Evolutionary conservation across 208 protist species (phyloP), one percentile per base, ranked within the genome.

Genomic region (Phytomonas sp.): DNA sequence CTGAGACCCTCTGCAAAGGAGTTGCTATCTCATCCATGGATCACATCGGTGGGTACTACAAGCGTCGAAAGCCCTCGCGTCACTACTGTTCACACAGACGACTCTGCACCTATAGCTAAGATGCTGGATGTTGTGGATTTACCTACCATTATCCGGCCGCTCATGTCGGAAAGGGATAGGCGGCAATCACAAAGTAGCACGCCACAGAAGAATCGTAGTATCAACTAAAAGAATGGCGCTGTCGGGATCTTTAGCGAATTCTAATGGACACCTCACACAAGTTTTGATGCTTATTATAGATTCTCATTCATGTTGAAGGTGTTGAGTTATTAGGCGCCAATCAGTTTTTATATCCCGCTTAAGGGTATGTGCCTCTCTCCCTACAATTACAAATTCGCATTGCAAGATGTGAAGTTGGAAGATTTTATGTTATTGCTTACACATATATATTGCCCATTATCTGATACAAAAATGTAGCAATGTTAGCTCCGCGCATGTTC

Each of bases 11-110:
- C 71, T 26, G 86, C 84, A 13, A 31, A 65, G 46, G 83, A 91
- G 76, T 68, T 95, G 65, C 79, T 92, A 32, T 59, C 69, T 1
- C 89, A 95, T 71, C 70, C 77, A 15, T 95, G 89, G 87, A 74
- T 95, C 60, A 40, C 13, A 64, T 40, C 31, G 31, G 23, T 15
- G 20, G 36, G 36, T 64, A 64, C 4, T 34, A 64, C 32, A 23
- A 64, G 13, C 60, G 23, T 64, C 36, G 60, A 64, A 51, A 51
- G 13, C 40, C 13, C 2, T 15, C 3, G 13, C 40, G 40, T 51
- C 40, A 15, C 40, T 51, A 51, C 40, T 51, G 4, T 51, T 51
- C 40, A 51, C 4, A 51, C 40, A 2, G 40, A 17, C 13, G 40
- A 51, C 40, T 51, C 40, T 20, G 40, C 13, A 17, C 40, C 40